A percentile compares a stretch with the other conserved stretches of the same genome.
Evolutionary conservation across 768 basidiomycete species (phyloP).

Genomic region (Clitopilus hobsonii): DNA sequence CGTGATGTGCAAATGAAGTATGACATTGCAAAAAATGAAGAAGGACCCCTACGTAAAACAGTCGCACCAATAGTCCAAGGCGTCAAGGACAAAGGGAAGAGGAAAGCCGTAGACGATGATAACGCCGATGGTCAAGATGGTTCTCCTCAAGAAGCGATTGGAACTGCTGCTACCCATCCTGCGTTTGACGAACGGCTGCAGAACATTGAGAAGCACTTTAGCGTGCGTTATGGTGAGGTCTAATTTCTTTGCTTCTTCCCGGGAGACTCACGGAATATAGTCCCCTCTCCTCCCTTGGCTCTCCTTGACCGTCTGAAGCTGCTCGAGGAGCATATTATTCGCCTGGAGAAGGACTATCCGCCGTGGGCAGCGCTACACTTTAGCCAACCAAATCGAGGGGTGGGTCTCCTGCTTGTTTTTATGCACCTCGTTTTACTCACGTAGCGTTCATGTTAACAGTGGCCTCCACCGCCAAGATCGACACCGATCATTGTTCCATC

Average conservation of each 20-base stretch:
- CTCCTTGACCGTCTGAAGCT: conserved; percentile 62
- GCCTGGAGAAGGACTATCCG: conserved; percentile 77
- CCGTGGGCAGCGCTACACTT: conserved; percentile 89
- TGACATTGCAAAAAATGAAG: conserved; percentile 82
- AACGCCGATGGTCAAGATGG: conserved; percentile 3
- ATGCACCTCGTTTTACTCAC: not conserved
- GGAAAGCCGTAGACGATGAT: conserved; percentile 11
- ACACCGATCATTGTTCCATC: conserved; percentile 78
- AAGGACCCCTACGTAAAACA: conserved; percentile 67
- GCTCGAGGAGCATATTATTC: conserved; percentile 73
- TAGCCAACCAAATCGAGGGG: conserved; percentile 77
- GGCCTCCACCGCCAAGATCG: conserved; percentile 78
- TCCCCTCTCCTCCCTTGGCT: conserved; percentile 65
- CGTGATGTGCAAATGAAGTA: conserved; percentile 81
- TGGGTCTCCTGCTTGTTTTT: conserved; percentile 31
- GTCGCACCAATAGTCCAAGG: conserved; percentile 15
- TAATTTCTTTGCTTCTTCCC: not conserved
- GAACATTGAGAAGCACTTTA: conserved; percentile 69
- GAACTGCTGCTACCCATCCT: conserved; percentile 45
- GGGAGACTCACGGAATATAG: conserved; percentile 27
- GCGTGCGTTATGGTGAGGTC: conserved; percentile 65
- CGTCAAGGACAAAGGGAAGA: conserved; percentile 7
- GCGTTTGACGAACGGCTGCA: conserved; percentile 58
- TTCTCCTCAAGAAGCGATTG: conserved; percentile 10
- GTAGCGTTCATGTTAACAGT: conserved; percentile 33